Evolutionary conservation across 768 basidiomycete genomes (phyloP), one percentile per base, ranked within the genome.

Genomic region (Clavulina sp.): DNA sequence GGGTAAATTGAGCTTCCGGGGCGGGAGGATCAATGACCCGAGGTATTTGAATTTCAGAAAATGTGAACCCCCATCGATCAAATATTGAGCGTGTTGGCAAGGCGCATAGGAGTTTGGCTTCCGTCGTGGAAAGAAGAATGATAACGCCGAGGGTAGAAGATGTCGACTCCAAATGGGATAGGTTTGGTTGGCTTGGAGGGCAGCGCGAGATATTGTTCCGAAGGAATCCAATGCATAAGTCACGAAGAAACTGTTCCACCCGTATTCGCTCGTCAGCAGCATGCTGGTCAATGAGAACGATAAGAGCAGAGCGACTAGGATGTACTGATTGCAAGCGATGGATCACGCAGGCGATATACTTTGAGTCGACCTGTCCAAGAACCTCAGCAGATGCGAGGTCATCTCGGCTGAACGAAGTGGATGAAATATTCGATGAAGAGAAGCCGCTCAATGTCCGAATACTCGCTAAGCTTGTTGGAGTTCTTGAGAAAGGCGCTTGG

Each of bases 181-280:
- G 36, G 13, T 38, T 38, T 38, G 36, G 36, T 38, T 13, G 36
- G 36, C 36, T 56, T 64, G 65, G 52, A 73, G 66, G 48, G 66
- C 65, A 24, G 58, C 56, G 49, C 48, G 59, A 59, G 56, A 68
- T 64, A 43, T 65, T 67, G 51, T 70, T 61, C 18, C 50, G 53
- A 55, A 80, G 71, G 62, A 76, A 30, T 49, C 78, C 80, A 44
- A 70, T 62, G 65, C 86, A 89, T n/a, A 89, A 61, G 44, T 77
- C 75, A 56, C 70, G 72, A 58, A 93, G 70, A 62, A 86, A 83
- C 26, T 68, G 66, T 66, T 99, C 95, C 53, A 97, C 86, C 21
- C 92, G 78, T 41, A 96, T 69, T 21, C 95, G 79, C 65, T 99
- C 95, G 61, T 95, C 88, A n/a, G 92, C 93, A 9, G 95, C 95